Percentiles rank a stretch among this genome's conserved stretches.
Conservation (phyloP, 2,329 filamentous ascomycete genomes). For the Aschersonia sp. region DNA sequence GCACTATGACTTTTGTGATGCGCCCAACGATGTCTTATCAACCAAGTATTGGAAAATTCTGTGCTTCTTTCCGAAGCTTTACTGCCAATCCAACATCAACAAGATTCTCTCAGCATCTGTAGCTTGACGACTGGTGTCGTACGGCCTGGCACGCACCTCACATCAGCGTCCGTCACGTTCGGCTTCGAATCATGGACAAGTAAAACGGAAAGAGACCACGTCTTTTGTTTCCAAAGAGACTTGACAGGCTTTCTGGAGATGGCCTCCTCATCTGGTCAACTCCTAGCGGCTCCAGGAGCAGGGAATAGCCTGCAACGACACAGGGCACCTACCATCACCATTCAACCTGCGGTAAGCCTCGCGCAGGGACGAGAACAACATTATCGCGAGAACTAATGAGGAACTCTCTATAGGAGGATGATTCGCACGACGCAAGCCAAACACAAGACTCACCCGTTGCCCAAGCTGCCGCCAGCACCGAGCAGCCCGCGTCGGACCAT, state of each 20-base stretch:
- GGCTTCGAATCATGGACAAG: too few species aligned
- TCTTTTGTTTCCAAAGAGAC: background rate
- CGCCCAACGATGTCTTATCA: too few species aligned
- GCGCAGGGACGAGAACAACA: background rate
- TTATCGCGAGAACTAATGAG: background rate
- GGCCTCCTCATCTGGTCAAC: background rate
- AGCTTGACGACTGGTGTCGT: too few species aligned
- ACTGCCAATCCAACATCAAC: too few species aligned
- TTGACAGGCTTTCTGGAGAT: background rate
- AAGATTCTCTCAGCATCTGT: too few species aligned
- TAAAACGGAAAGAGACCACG: too few species aligned
- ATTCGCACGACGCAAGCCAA: background rate
- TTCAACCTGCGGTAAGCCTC: background rate
- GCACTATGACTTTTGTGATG: too few species aligned
- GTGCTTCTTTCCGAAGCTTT: too few species aligned
- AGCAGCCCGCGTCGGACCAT: background rate
- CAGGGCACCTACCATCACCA: background rate
- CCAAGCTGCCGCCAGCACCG: background rate
- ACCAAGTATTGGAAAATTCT: too few species aligned
- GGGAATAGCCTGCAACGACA: background rate
- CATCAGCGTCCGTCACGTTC: too few species aligned
- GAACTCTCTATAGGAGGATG: background rate
- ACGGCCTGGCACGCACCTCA: too few species aligned
- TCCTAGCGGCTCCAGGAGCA: background rate
- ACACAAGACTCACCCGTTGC: background rate